phyloP scores from a whole-genome alignment of 2,329 filamentous ascomycete genomes.

The Alternaria rosae region DNA sequence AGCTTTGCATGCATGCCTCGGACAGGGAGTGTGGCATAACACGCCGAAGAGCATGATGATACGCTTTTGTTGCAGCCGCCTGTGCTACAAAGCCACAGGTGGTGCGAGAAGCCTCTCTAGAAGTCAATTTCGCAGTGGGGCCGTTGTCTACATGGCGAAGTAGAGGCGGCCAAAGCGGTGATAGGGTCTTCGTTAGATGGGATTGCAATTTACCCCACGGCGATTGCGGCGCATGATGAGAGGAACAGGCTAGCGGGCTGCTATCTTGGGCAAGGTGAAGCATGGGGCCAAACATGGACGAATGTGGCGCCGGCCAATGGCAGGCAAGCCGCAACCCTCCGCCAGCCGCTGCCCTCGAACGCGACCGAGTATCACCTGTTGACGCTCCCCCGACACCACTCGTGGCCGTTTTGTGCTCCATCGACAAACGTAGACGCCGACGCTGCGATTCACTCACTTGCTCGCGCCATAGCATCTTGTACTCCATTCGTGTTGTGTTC shows the following conservation, averaged over 20 bases:
- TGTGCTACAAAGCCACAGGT: slow-evolving; percentile 20
- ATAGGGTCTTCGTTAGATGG: slow-evolving; percentile 17
- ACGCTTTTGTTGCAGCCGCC: slow-evolving; percentile 27
- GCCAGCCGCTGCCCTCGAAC: slow-evolving; percentile 23
- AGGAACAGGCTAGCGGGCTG: slow-evolving; percentile 39
- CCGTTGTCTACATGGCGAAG: neutral
- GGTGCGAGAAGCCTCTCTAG: neutral
- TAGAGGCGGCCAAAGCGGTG: slow-evolving; percentile 3
- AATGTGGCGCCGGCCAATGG: slow-evolving; percentile 22
- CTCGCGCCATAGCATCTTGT: slow-evolving; percentile 20
- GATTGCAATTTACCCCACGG: slow-evolving; percentile 30
- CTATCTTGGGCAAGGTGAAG: slow-evolving; percentile 29
- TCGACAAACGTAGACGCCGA: slow-evolving; percentile 38
- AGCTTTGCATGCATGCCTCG: slow-evolving; percentile 27
- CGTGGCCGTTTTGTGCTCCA: slow-evolving; percentile 24
- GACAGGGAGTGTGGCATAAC: slow-evolving; percentile 38
- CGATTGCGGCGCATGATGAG: slow-evolving; percentile 6
- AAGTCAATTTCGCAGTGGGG: neutral
- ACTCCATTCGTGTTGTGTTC: slow-evolving; percentile 18
- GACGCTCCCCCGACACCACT: slow-evolving; percentile 34
- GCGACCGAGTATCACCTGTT: slow-evolving; percentile 15
- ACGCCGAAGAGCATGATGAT: slow-evolving; percentile 4
- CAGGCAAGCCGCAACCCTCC: slow-evolving; percentile 15
- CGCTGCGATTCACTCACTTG: slow-evolving; percentile 28
- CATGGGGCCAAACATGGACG: slow-evolving; percentile 23